Percentiles rank a stretch among this genome's conserved stretches.
These are phyloP conservation scores for Secale cereale DNA, from an alignment of 176 grass and related monocot species.

Conservation along the genomic window DNA sequence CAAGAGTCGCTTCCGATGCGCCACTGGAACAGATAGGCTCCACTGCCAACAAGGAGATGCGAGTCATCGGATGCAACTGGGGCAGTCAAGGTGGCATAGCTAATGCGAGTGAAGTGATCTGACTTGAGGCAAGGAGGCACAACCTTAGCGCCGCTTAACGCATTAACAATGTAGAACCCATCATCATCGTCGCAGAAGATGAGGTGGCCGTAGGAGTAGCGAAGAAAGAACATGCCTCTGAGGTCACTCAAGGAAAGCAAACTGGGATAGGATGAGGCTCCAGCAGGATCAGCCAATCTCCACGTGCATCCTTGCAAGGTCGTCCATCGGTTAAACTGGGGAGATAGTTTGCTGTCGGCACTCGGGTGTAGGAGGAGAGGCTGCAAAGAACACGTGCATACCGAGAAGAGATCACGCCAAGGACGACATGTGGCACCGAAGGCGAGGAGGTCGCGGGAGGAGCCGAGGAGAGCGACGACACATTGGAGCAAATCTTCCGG, in stretches of 20 bases:
- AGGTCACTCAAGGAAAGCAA: not conserved
- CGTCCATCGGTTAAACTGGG: no score
- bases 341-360: not conserved
- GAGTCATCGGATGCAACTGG: not conserved
- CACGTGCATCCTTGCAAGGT: not conserved
- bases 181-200: not conserved
- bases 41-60: not conserved
- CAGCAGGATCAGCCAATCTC: not conserved
- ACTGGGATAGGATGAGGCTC: no score
- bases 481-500: not conserved
- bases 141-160: not conserved
- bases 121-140: not conserved
- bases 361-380: not conserved
- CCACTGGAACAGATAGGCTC: not conserved
- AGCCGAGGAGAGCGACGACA: not conserved
- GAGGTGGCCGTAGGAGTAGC: not conserved
- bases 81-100: not conserved
- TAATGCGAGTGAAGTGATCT: not conserved
- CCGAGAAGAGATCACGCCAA: not conserved
- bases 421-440: not conserved
- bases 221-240: not conserved
- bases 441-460: not conserved
- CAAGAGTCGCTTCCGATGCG: not conserved
- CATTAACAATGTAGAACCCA: not conserved
- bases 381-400: not conserved